Evolutionary conservation across 352 stramenopile species (phyloP), one percentile per base, ranked within the genome.

Genomic region (Phytophthora cryptogea): DNA sequence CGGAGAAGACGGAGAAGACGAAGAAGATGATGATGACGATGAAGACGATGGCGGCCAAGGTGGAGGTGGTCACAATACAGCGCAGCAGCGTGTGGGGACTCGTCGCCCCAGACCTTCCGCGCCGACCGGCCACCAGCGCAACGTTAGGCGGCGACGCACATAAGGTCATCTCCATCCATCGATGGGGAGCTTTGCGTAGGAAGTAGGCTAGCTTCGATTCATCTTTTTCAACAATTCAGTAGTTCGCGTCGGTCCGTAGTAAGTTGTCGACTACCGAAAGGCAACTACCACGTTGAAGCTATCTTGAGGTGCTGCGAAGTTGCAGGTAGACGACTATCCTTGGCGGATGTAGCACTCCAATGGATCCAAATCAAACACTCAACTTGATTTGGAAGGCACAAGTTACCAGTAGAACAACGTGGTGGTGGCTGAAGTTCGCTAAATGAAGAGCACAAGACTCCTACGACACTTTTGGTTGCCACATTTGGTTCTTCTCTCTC

Each of bases 401-500:
- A 57, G 36, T 50, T 58, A 40, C 40, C 47, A 36, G 20, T 32
- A 40, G 14, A 46, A 26, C 3, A 5, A 9, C 16, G 20, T 14
- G 10, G 53, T 48, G 36, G 54, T 39, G 27, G 36, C 11, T 43
- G 33, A 42, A 13, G 40, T 31, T 39, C 41, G 37, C 62, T 62
- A 65, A 67, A 59, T 71, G 63, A 63, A 68, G 50, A 33, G 11
- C 14, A 6, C 14, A 20, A 32, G 52, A 17, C 39, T 31, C 41
- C n/a, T 54, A 32, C 13, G 20, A 40, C 42, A 44, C 23, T 7
- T 8, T 43, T 26, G 7, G 11, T n/a, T 14, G 14, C 58, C 63
- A 72, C 36, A 64, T 64, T 68, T 67, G 43, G 36, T 64, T 71
- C 31, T 43, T 20, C 26, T 55, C 27, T 67, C 49, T 48, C 43